phyloP scores from a whole-genome alignment of 1,284 basidiomycete genomes.

The Testicularia cyperi region DNA sequence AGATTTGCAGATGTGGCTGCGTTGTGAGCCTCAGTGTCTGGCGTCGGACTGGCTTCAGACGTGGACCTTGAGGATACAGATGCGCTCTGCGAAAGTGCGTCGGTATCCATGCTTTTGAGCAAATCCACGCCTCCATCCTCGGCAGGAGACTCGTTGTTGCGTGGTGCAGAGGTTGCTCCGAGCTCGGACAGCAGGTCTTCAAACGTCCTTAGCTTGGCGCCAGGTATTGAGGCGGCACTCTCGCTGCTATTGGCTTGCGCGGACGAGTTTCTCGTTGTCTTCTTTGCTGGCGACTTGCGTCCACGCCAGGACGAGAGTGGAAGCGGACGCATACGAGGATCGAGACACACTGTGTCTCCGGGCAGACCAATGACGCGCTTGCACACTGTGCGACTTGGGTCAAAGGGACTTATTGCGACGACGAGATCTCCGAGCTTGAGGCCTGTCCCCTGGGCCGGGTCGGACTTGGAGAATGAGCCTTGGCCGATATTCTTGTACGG shows the following conservation, averaged over 20 bases:
- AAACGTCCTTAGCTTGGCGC: slow-evolving; percentile 5
- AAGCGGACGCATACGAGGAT: slow-evolving; percentile 65
- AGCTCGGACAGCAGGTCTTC: slow-evolving; percentile 7
- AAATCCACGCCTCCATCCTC: slow-evolving; percentile 6
- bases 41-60: no score
- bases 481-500: slow-evolving; percentile 13
- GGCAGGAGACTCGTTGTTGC: no score
- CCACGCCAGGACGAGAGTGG: slow-evolving; percentile 21
- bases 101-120: slow-evolving; percentile 19
- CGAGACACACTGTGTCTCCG: slow-evolving; percentile 84
- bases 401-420: slow-evolving; percentile 73
- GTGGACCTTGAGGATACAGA: no score
- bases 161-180: background rate
- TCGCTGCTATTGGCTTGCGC: no score
- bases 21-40: slow-evolving; percentile 8
- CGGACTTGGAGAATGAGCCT: slow-evolving; percentile 16
- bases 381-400: slow-evolving; percentile 74
- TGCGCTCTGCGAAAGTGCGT: background rate
- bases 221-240: no score
- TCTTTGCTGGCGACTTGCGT: no score
- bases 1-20: slow-evolving; percentile 3
- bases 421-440: slow-evolving; percentile 72
- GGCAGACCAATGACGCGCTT: slow-evolving; percentile 88
- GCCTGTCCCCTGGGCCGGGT: slow-evolving; percentile 43
- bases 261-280: no score